Conservation (phyloP, 106 monocot genomes). For the Dioscorea alata region DNA sequence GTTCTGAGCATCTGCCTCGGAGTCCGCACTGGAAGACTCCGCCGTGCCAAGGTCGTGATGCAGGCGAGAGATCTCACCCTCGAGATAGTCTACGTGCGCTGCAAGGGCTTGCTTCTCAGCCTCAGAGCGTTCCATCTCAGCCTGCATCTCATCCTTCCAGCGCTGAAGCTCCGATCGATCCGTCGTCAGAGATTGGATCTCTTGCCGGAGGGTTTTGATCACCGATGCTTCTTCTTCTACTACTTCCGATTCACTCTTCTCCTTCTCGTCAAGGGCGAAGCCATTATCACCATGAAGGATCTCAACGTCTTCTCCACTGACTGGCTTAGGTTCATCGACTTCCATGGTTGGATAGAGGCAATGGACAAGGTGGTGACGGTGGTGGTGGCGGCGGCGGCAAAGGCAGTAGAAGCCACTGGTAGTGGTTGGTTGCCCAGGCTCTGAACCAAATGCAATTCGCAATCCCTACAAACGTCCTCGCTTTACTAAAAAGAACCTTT, state of each 20-base stretch:
- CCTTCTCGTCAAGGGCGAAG: neutral
- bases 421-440: too few relatives aligned
- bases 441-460: too few relatives aligned
- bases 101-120: conserved; percentile 6
- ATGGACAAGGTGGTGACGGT: too few relatives aligned
- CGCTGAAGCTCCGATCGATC: conserved; percentile 5
- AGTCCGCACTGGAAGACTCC: conserved; percentile 7
- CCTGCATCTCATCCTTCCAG: neutral
- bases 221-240: neutral
- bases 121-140: conserved; percentile 16
- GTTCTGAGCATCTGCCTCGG: conserved; percentile 3
- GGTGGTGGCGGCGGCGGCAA: too few relatives aligned
- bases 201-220: neutral
- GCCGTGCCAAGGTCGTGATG: conserved; percentile 19
- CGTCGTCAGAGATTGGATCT: neutral
- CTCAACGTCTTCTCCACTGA: neutral
- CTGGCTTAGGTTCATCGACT: neutral
- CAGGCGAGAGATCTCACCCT: conserved; percentile 8
- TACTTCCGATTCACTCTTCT: neutral
- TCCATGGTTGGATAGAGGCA: neutral
- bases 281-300: neutral
- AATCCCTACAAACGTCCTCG: too few relatives aligned
- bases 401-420: too few relatives aligned
- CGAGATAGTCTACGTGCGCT: conserved; percentile 12
- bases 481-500: too few relatives aligned